Conservation (phyloP, 2,329 filamentous ascomycete species). For the Teratosphaeria pseudoeucalypti region DNA sequence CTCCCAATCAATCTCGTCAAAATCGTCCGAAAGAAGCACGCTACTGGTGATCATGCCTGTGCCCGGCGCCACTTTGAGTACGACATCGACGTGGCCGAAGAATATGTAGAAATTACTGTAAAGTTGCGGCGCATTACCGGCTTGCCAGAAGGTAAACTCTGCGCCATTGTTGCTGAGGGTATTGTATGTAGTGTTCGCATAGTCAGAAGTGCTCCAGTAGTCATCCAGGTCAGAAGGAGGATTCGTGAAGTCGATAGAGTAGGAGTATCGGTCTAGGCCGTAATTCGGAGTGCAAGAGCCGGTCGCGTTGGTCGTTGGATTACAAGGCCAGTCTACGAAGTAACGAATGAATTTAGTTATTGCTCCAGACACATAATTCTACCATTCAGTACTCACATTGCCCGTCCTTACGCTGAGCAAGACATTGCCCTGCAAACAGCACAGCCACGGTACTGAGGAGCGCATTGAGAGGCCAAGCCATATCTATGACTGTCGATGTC, state of each 20-base stretch:
- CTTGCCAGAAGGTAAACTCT: not conserved
- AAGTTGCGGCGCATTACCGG: constrained; percentile 2
- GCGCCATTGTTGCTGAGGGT: not conserved
- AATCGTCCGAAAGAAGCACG: constrained; percentile 34
- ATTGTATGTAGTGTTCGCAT: not conserved
- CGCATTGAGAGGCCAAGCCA: not conserved
- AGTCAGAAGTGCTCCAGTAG: not conserved
- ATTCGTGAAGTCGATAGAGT: not conserved
- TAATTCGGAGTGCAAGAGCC: not conserved
- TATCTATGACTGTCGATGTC: not conserved
- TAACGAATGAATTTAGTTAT: too few relatives aligned
- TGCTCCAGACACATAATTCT: too few relatives aligned
- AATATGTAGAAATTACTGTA: constrained; percentile 2
- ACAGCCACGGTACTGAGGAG: not conserved
- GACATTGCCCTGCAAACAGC: not conserved
- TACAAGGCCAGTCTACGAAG: not conserved
- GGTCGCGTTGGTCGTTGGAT: not conserved
- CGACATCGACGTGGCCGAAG: constrained; percentile 46
- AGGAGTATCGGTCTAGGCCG: not conserved
- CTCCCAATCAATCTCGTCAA: constrained; percentile 47
- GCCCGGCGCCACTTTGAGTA: constrained; percentile 39
- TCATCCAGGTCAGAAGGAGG: not conserved
- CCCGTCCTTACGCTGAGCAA: not conserved
- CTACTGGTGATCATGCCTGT: constrained; percentile 15
- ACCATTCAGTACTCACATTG: not conserved